phyloP scores from a whole-genome alignment of 805 yeast genomes.

The Kodamaea leandrae region DNA sequence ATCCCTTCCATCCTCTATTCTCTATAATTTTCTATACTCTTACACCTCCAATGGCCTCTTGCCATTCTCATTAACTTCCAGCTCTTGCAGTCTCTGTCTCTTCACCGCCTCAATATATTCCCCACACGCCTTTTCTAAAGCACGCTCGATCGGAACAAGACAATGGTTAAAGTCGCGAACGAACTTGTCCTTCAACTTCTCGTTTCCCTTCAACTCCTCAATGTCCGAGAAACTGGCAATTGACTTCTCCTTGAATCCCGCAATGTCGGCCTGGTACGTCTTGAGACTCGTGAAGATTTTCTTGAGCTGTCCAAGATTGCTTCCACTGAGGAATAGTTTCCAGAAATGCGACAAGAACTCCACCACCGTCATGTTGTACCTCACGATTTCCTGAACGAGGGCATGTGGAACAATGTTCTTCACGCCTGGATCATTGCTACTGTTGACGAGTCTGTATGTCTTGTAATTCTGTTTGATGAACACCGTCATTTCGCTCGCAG shows the following conservation, averaged over 20 bases:
- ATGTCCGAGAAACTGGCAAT: slow-evolving; percentile 14
- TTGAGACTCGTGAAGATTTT: slow-evolving; percentile 37
- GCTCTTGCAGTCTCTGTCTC: slow-evolving; percentile 7
- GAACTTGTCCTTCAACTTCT: slow-evolving; percentile 32
- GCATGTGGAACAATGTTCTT: slow-evolving; percentile 35
- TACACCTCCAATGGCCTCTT: slow-evolving; percentile 18
- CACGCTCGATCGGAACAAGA: slow-evolving; percentile 29
- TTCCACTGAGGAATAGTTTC: slow-evolving; percentile 36
- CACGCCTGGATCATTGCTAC: slow-evolving; percentile 14
- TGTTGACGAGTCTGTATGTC: slow-evolving; percentile 42
- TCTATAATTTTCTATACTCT: too few species aligned
- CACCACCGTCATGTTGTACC: slow-evolving; percentile 38
- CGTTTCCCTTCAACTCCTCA: slow-evolving; percentile 23
- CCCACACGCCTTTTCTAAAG: slow-evolving; percentile 32
- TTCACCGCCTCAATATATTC: slow-evolving; percentile 34
- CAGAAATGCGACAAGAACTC: slow-evolving; percentile 46
- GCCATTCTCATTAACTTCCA: slow-evolving; percentile 32
- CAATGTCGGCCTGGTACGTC: slow-evolving; percentile 30
- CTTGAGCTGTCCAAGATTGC: slow-evolving; percentile 37
- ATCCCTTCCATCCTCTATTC: too few species aligned
- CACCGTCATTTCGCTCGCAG: slow-evolving; percentile 43
- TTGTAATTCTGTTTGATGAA: slow-evolving; percentile 54
- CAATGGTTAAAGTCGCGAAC: slow-evolving; percentile 32
- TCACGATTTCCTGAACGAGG: slow-evolving; percentile 32
- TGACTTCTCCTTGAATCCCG: slow-evolving; percentile 25